phyloP scores from a whole-genome alignment of 129 eudicot species.

The Chrysanthemum makinoi region DNA sequence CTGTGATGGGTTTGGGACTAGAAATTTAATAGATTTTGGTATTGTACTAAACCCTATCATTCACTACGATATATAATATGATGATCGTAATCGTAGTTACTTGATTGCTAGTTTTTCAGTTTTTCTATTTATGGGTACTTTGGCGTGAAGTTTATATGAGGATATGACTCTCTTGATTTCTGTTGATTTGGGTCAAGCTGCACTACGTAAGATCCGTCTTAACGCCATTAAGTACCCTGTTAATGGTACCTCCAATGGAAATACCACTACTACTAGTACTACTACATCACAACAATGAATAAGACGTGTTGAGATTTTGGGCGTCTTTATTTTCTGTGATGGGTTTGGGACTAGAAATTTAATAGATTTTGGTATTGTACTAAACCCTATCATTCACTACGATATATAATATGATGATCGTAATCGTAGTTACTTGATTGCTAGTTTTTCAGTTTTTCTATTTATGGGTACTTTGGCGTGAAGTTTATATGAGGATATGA shows the following conservation, averaged over 20 bases:
- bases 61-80: no score
- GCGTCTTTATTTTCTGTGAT: neutral
- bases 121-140: neutral
- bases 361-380: neutral
- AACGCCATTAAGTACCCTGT: constrained; percentile 57
- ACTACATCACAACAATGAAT: constrained; percentile 13
- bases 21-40: neutral
- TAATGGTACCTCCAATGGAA: no score
- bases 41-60: neutral
- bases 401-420: no score
- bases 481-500: neutral
- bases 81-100: no score
- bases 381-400: neutral
- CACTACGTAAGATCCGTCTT: constrained; percentile 53
- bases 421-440: neutral
- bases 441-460: neutral
- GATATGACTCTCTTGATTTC: no score
- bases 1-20: no score
- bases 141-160: neutral
- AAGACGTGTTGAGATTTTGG: neutral
- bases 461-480: neutral
- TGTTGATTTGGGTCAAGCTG: constrained; percentile 57
- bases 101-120: neutral
- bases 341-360: neutral
- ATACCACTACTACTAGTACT: neutral